phyloP scores from a whole-genome alignment of 345 rosid genomes.

The Lenwebbia sp. region DNA sequence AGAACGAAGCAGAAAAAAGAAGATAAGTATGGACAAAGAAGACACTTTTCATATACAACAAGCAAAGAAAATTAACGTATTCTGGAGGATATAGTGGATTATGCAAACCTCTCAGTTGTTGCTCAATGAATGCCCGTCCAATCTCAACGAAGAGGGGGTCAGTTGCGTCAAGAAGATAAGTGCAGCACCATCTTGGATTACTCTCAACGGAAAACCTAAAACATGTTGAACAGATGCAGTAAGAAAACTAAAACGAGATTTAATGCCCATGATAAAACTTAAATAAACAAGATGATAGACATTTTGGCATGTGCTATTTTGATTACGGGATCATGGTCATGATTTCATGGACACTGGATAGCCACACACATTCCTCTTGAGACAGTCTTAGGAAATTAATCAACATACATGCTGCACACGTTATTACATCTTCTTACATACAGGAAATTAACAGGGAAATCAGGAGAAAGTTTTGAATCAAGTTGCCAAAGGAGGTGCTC shows the following conservation, averaged over 20 bases:
- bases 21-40: not conserved
- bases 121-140: conserved; percentile 52
- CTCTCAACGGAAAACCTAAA: conserved; percentile 55
- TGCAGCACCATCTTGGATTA: conserved; percentile 59
- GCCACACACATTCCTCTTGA: not conserved
- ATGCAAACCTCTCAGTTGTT: conserved; percentile 36
- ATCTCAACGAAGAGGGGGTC: conserved; percentile 65
- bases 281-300: not conserved
- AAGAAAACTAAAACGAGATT: not conserved
- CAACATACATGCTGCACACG: not conserved
- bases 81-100: not conserved
- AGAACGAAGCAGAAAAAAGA: not conserved
- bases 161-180: conserved; percentile 70
- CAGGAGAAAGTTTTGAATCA: not conserved
- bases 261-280: not conserved
- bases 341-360: not conserved
- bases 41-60: not conserved
- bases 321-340: not conserved
- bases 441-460: not conserved
- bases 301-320: not conserved
- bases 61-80: not conserved
- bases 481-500: conserved; percentile 5
- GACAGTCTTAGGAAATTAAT: not conserved
- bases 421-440: not conserved
- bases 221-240: not conserved